Evolutionary conservation across 371 early-diverging fungal species (phyloP), one percentile per base, ranked within the genome.

Genomic region (Chytridium lagenaria): DNA sequence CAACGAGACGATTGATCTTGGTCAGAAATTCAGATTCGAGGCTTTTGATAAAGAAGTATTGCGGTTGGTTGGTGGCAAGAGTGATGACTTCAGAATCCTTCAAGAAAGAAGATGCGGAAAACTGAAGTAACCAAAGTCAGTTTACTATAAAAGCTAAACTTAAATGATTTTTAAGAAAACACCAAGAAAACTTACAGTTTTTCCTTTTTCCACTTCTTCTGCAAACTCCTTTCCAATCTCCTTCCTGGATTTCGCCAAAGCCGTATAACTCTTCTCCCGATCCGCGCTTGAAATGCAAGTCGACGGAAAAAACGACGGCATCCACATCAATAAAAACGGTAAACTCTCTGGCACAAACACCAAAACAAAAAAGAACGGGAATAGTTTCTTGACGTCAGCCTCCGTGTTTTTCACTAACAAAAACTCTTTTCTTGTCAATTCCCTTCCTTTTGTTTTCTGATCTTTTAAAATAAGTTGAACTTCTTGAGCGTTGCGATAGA

Each of bases 371-470:
- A 72, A 50, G 67, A 72, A 72, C n/a, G 72, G 72, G 1, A 65
- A 37, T 5, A 72, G 72, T 39, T 72, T 72, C 34, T 72, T 65
- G 51, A 67, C 52, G 72, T 72, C 72, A 19, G 31, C 15, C 12
- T 39, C 22, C 10, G 72, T 72, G 64, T 49, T 64, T n/a, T 72
- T 63, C 15, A 63, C 63, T 5, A 63, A 63, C 26, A 63, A 19
- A 23, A 36, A 63, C 23, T 63, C 63, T 23, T 19, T 12, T 23
- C 63, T 7, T 2, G 33, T 63, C 34, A 63, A 19, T 10, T 36
- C 63, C 3, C 38, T 7, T 2, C 34, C 23, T 19, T 3, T 23
- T 7, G 12, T 34, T 38, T 38, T 19, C 63, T 15, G 36, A 2
- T 63, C 38, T 38, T 23, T 15, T 10, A 65, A 30, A 5, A 72